phyloP scores from a whole-genome alignment of 23 red algal species.

The Agarophyton chilense region DNA sequence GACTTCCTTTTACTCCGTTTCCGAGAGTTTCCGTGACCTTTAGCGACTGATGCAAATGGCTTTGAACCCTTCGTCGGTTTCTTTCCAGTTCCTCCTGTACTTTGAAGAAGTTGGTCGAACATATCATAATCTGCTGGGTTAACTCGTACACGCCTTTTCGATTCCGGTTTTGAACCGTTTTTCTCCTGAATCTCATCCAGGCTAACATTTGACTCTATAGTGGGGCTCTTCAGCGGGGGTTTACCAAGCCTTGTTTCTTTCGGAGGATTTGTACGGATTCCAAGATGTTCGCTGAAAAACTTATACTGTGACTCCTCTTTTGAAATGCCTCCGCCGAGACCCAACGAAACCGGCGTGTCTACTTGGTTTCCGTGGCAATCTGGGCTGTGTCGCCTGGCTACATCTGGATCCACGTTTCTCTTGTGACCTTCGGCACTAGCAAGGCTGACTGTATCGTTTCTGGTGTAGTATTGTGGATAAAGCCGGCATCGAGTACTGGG shows the following conservation, averaged over 20 bases:
- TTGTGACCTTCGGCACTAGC: background rate
- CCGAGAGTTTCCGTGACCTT: background rate
- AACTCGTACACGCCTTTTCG: background rate
- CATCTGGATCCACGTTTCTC: background rate
- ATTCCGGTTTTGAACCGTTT: background rate
- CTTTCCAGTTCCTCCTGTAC: constrained; percentile 34
- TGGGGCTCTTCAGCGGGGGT: background rate
- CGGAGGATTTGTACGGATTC: background rate
- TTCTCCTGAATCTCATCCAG: background rate
- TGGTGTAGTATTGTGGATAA: background rate
- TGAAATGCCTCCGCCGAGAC: background rate
- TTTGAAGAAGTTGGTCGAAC: constrained; percentile 39
- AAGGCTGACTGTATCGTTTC: background rate
- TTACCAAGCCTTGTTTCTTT: too few relatives aligned
- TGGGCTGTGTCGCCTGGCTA: background rate
- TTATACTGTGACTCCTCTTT: background rate
- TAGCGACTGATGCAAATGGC: background rate
- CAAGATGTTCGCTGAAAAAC: background rate
- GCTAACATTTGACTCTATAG: background rate
- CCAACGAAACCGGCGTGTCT: background rate
- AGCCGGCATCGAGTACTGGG: background rate
- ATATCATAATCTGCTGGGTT: constrained; percentile 41
- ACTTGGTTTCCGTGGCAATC: background rate
- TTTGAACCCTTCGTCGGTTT: constrained; percentile 49
- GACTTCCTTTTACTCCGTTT: background rate